Base-by-base conservation (phyloP, 495 filamentous ascomycete genomes). In the Trichoderma orchidacearum region DNA sequence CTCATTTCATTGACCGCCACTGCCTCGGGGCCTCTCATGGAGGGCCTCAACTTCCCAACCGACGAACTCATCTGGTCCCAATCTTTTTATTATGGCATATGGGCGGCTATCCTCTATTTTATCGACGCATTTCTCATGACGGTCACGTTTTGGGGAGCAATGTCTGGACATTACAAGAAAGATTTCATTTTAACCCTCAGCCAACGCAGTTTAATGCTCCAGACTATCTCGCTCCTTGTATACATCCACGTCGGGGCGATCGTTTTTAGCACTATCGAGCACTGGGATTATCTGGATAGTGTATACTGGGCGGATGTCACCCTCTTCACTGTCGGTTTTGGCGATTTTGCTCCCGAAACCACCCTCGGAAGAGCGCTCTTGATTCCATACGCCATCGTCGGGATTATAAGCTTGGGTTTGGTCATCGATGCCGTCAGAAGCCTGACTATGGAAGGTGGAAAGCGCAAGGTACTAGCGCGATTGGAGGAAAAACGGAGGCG, bases 221-320 rank as follows among this genome's bases (percentile, higher is more conserved):
- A 95, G 62, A 95, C 88, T 1, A 92, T 93, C 62, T 69, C 77
- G 27, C 85, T 94, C 65, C 73, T 87, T 48, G 69, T 84, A 7
- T 94, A 93, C 61, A 75, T 95, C 9, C 77, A 90, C 3, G 61
- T 85, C 12, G 89, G 90, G 5, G 81, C 89, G 1, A 69, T 84
- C 15, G 71, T 93, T 1, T 96, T 85, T 63, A 77, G 77, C 7
- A 74, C 74, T 8, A 70, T 94, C 32, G 90, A 96, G 68, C 76
- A 74, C 6, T 96, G 90, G 90, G 63, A 70, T 21, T 95, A 83
- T 61, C 75, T 90, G 1, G 87, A 95, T 65, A 78, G 84, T 0
- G 71, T 96, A 0, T 96, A 89, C 61, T 96, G 84, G 80, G 84
- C 88, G 0, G 83, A 92, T 60, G 86, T 85, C 55, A 96, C 90